Evolutionary conservation across 2,329 filamentous ascomycete genomes (phyloP).

Genomic region (Apiospora koreana): DNA sequence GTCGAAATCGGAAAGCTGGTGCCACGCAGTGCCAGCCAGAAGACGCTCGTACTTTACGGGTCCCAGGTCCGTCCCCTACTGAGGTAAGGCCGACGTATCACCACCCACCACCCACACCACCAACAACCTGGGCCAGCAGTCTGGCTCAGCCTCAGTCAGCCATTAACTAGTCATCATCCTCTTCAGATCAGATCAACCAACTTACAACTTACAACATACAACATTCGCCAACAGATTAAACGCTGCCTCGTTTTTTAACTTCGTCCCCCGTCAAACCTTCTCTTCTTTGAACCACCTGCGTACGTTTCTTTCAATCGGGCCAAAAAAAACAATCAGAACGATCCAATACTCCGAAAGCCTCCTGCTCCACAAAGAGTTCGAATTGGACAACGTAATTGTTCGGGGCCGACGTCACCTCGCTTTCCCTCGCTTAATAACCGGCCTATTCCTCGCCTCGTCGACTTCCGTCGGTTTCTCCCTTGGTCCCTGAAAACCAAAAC

Average conservation of each 20-base stretch:
- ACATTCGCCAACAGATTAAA: neutral
- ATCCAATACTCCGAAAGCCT: neutral
- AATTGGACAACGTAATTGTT: conserved; percentile 3
- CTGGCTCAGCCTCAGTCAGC: neutral
- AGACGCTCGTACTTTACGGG: too few species aligned
- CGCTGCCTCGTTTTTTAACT: conserved; percentile 3
- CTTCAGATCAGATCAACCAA: neutral
- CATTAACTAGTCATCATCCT: neutral
- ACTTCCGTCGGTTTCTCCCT: neutral
- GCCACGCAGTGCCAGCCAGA: neutral
- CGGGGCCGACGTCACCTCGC: neutral
- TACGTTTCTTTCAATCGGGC: neutral
- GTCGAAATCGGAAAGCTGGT: too few species aligned
- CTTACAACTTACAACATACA: neutral
- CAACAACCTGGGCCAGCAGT: neutral
- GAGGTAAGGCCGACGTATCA: conserved; percentile 8
- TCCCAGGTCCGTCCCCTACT: neutral
- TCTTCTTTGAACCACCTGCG: neutral
- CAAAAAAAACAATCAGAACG: neutral
- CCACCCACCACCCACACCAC: neutral
- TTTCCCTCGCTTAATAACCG: neutral
- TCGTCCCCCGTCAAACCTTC: neutral
- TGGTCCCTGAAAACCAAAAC: neutral
- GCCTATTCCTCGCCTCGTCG: neutral
- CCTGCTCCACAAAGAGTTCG: conserved; percentile 7